These are phyloP conservation scores for Blumeria hordei DNA, from an alignment of 2,329 filamentous ascomycete species.

Conservation along the genomic window DNA sequence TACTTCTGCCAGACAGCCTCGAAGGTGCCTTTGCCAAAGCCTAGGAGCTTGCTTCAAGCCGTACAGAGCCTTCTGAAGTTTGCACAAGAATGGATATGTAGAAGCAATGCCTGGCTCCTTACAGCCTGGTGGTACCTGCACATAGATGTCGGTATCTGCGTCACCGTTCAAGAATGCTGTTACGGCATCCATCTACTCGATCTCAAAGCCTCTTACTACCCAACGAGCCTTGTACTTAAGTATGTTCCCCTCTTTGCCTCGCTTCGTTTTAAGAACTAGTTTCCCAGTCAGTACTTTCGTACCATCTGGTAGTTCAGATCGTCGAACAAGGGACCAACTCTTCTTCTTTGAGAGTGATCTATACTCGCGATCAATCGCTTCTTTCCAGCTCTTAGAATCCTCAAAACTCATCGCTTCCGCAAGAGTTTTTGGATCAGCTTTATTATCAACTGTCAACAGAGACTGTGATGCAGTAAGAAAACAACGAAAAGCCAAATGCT, in stretches of 20 bases:
- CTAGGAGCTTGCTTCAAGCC: neutral
- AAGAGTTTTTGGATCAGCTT: neutral
- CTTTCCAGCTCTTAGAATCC: neutral
- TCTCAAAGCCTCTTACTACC: neutral
- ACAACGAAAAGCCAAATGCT: too few species aligned
- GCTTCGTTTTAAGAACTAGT: neutral
- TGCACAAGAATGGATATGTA: neutral
- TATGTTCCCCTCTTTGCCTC: neutral
- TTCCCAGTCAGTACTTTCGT: neutral
- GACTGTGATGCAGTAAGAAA: neutral
- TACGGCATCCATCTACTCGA: conserved; percentile 1
- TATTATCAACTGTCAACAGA: neutral
- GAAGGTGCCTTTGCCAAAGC: conserved; percentile 1
- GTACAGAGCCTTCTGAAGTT: conserved; percentile 1
- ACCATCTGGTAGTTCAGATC: too few species aligned
- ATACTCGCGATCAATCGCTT: neutral
- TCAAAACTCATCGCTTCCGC: neutral
- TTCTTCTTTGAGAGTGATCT: too few species aligned
- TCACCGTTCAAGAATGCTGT: neutral
- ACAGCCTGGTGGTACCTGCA: neutral
- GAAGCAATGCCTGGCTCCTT: neutral
- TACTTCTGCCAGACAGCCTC: neutral
- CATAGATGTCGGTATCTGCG: too few species aligned
- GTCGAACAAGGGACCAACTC: too few species aligned
- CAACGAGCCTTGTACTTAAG: neutral